A percentile compares a stretch with the other conserved stretches of the same genome.
Evolutionary conservation across 208 protist genomes (phyloP).

Genomic region (Trypanosoma caninum): DNA sequence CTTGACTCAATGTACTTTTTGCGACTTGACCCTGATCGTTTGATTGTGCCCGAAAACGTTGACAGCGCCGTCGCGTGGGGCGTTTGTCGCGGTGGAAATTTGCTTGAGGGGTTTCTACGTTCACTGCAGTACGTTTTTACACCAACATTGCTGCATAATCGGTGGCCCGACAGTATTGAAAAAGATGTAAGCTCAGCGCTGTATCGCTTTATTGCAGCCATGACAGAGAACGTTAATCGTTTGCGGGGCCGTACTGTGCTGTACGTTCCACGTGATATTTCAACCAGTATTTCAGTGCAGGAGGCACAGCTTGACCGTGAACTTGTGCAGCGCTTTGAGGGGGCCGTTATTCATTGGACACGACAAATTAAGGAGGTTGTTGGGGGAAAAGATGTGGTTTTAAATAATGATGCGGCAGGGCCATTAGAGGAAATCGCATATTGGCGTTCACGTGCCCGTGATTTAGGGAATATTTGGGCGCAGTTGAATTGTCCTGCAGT

Average conservation of each 20-base stretch:
- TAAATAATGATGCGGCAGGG: constrained; percentile 62
- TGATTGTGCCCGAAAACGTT: constrained; percentile 86
- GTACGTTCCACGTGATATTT: constrained; percentile 96
- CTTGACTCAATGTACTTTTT: constrained; percentile 74
- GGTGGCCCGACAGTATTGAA: constrained; percentile 95
- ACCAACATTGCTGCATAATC: constrained; percentile 83
- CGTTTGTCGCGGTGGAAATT: constrained; percentile 43
- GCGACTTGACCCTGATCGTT: constrained; percentile 69
- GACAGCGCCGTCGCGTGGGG: constrained; percentile 82
- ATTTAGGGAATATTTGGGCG: constrained; percentile 93
- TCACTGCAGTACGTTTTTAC: constrained; percentile 74
- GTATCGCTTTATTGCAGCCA: constrained; percentile 96
- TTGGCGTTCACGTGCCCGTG: constrained; percentile 92
- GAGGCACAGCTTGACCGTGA: constrained; percentile 91
- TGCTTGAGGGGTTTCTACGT: constrained; percentile 90
- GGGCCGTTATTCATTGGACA: constrained; percentile 98
- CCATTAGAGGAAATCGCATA: constrained; percentile 96
- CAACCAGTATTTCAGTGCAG: constrained; percentile 20
- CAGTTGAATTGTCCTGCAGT: constrained; percentile 94
- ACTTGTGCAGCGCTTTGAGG: constrained; percentile 96
- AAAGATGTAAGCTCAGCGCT: constrained; percentile 94
- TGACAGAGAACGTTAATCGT: constrained; percentile 95
- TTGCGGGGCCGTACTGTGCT: constrained; percentile 95
- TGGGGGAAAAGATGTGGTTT: constrained; percentile 75
- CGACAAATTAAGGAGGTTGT: constrained; percentile 98